A percentile compares a stretch with the other conserved stretches of the same genome.
These are phyloP conservation scores for Candida nonsorbophila DNA, from an alignment of 805 yeast genomes.

Conservation along the genomic window DNA sequence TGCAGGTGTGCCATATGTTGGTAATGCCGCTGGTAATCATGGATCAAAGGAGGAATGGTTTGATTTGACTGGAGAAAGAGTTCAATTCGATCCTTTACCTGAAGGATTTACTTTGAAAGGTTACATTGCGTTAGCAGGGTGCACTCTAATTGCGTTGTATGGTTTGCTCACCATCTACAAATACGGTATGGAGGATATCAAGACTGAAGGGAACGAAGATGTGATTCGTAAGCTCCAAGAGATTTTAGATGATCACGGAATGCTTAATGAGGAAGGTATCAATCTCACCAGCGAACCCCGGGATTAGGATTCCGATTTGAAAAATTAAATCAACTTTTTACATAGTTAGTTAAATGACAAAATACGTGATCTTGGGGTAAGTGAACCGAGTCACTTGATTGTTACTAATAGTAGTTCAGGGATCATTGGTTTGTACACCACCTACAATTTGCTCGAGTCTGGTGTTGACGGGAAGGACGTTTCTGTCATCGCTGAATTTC, in stretches of 20 bases:
- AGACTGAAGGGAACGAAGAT: constrained; percentile 43
- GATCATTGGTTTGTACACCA: constrained; percentile 62
- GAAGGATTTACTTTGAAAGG: constrained; percentile 68
- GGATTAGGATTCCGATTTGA: neutral
- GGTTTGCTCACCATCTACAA: constrained; percentile 57
- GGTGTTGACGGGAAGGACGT: constrained; percentile 38
- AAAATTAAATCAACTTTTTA: no score
- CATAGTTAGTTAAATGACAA: no score
- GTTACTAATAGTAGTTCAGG: constrained; percentile 42
- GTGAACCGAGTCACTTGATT: neutral
- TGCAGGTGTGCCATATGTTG: constrained; percentile 42
- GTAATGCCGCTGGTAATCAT: constrained; percentile 70
- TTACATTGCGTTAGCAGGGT: constrained; percentile 53
- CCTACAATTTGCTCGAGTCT: constrained; percentile 40
- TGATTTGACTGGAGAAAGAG: constrained; percentile 53
- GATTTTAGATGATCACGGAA: constrained; percentile 23
- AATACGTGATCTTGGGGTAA: no score
- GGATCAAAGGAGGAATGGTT: constrained; percentile 44
- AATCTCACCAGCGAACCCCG: constrained; percentile 4
- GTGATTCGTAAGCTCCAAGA: constrained; percentile 28
- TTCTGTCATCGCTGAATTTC: constrained; percentile 55
- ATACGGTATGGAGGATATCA: constrained; percentile 63
- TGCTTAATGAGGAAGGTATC: constrained; percentile 11
- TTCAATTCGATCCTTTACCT: constrained; percentile 61
- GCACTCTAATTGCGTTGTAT: constrained; percentile 50